phyloP scores from a whole-genome alignment of 257 asterid genomes.

The Fraxinus americana region DNA sequence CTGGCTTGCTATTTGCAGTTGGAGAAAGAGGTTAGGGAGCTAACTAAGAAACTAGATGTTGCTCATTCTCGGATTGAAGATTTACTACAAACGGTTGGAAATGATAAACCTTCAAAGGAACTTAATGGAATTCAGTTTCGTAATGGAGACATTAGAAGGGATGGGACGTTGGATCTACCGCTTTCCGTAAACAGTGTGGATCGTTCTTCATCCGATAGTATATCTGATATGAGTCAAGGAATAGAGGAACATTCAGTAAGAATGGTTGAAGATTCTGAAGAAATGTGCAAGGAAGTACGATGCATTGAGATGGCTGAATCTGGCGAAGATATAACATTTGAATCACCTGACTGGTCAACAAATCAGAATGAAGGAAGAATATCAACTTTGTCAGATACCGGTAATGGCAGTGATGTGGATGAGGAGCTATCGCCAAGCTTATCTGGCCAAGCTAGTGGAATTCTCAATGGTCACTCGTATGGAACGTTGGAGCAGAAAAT shows the following conservation, averaged over 20 bases:
- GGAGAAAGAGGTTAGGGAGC: constrained; percentile 87
- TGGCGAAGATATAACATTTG: constrained; percentile 33
- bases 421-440: constrained; percentile 35
- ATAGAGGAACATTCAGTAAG: constrained; percentile 32
- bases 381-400: constrained; percentile 35
- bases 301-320: constrained; percentile 62
- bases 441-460: constrained; percentile 41
- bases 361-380: constrained; percentile 49
- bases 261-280: constrained; percentile 59
- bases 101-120: constrained; percentile 37
- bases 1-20: constrained; percentile 52
- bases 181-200: constrained; percentile 14
- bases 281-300: constrained; percentile 64
- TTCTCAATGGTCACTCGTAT: constrained; percentile 34
- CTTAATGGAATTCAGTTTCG: constrained; percentile 27
- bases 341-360: constrained; percentile 38
- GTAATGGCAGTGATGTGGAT: constrained; percentile 29
- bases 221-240: constrained; percentile 41
- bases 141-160: constrained; percentile 26
- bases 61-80: constrained; percentile 80
- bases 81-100: constrained; percentile 47
- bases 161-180: constrained; percentile 23
- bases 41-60: constrained; percentile 67
- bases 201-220: constrained; percentile 30
- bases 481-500: constrained; percentile 52